These are phyloP conservation scores for Cicer arietinum DNA, from an alignment of 306 rosid genomes.

Conservation along the genomic window DNA sequence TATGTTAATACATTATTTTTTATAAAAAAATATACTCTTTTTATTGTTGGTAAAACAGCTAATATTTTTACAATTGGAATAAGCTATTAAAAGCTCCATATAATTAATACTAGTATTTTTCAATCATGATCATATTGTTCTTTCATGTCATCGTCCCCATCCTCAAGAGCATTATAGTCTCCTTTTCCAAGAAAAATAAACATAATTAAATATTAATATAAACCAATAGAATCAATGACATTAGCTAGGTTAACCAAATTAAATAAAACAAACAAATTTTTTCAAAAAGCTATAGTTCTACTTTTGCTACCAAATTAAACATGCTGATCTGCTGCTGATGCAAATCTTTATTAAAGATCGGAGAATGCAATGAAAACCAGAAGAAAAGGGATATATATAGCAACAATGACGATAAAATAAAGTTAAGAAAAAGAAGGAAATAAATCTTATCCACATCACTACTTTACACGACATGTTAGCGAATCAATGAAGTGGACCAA, in stretches of 20 bases:
- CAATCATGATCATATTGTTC: constrained; percentile 32
- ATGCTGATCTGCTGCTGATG: constrained; percentile 53
- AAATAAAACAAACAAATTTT: constrained; percentile 33
- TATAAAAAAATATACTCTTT: too few relatives aligned
- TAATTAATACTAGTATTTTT: too few relatives aligned
- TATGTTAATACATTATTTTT: too few relatives aligned
- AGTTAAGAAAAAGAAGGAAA: constrained; percentile 42
- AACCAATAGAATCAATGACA: constrained; percentile 25
- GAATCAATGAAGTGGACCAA: constrained; percentile 49
- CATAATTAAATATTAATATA: constrained; percentile 1
- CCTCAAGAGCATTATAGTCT: constrained; percentile 8
- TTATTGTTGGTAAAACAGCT: too few relatives aligned
- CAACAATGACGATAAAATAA: constrained; percentile 46
- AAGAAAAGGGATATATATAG: constrained; percentile 34
- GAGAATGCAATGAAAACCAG: constrained; percentile 40
- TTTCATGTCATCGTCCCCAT: constrained; percentile 30
- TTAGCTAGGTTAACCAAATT: constrained; percentile 13
- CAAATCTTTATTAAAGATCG: constrained; percentile 55
- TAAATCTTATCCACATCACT: constrained; percentile 61
- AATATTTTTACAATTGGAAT: too few relatives aligned
- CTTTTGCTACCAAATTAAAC: constrained; percentile 43
- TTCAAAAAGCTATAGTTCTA: constrained; percentile 34
- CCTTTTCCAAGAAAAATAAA: constrained; percentile 23
- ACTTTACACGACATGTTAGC: constrained; percentile 71
- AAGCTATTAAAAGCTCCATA: too few relatives aligned